Conservation (phyloP, 805 yeast genomes). For the Monosporozyma solicola region DNA sequence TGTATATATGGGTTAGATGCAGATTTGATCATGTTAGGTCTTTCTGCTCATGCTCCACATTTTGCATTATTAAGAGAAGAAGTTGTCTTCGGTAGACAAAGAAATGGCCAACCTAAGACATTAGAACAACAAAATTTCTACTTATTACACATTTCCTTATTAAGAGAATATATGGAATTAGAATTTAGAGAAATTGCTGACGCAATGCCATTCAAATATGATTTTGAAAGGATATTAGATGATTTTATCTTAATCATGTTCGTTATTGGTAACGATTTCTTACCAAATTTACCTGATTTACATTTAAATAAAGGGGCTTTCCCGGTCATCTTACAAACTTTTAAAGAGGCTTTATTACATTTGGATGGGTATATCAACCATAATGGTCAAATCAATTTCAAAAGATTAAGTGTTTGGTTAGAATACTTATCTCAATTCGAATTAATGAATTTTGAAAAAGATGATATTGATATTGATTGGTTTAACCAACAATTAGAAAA, state of each 20-base stretch:
- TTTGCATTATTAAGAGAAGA: slow-evolving; percentile 91
- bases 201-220: slow-evolving; percentile 53
- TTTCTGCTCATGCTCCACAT: slow-evolving; percentile 92
- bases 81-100: slow-evolving; percentile 67
- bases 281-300: slow-evolving; percentile 91
- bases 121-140: slow-evolving; percentile 74
- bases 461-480: slow-evolving; percentile 83
- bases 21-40: slow-evolving; percentile 87
- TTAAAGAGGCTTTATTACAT: slow-evolving; percentile 66
- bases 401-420: slow-evolving; percentile 66
- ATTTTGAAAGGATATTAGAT: slow-evolving; percentile 83
- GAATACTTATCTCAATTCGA: slow-evolving; percentile 72
- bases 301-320: slow-evolving; percentile 93
- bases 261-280: slow-evolving; percentile 95
- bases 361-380: slow-evolving; percentile 81
- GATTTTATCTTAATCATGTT: slow-evolving; percentile 88
- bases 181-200: slow-evolving; percentile 71
- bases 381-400: slow-evolving; percentile 69
- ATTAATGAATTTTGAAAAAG: slow-evolving; percentile 73
- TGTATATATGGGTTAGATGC: slow-evolving; percentile 96
- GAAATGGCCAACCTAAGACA: slow-evolving; percentile 30
- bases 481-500: slow-evolving; percentile 77
- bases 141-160: slow-evolving; percentile 73
- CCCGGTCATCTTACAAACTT: slow-evolving; percentile 82
- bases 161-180: slow-evolving; percentile 82